Conservation (phyloP, 139 green algal genomes). For the Coccomyxa sp. region DNA sequence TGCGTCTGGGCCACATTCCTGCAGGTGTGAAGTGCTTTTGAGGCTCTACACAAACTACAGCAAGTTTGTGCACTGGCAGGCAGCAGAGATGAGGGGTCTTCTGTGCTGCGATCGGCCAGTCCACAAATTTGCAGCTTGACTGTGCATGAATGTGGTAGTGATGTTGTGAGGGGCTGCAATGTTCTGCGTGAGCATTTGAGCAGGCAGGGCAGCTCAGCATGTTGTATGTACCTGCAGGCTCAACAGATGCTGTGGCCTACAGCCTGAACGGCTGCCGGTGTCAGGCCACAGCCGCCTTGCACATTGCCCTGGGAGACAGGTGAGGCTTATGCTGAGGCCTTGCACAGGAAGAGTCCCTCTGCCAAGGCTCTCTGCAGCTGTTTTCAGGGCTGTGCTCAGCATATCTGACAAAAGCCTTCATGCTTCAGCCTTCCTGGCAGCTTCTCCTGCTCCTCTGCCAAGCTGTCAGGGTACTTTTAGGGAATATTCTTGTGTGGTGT, state of each 20-base stretch:
- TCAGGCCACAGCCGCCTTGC: conserved; percentile 67
- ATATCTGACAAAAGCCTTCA: background rate
- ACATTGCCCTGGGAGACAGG: conserved; percentile 81
- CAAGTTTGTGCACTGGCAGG: too few species aligned
- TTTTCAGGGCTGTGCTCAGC: background rate
- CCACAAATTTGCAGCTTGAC: too few species aligned
- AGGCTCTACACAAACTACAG: too few species aligned
- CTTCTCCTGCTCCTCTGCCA: background rate
- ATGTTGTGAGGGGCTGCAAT: too few species aligned
- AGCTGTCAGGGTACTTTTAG: background rate
- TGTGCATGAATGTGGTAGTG: too few species aligned
- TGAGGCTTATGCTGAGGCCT: background rate
- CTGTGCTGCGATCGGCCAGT: too few species aligned
- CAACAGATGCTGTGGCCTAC: conserved; percentile 83
- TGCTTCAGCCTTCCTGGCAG: background rate
- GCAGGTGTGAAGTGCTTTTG: too few species aligned
- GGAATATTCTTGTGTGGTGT: background rate
- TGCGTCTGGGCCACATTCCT: conserved; percentile 77
- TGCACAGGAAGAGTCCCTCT: too few species aligned
- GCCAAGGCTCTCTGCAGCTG: background rate
- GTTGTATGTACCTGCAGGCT: too few species aligned
- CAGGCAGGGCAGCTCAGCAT: too few species aligned
- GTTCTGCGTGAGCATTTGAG: too few species aligned
- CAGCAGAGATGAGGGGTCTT: too few species aligned
- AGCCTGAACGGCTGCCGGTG: conserved; percentile 73